Evolutionary conservation across 2,329 filamentous ascomycete genomes (phyloP), one percentile per base, ranked within the genome.

Genomic region (Trichoderma koningii): DNA sequence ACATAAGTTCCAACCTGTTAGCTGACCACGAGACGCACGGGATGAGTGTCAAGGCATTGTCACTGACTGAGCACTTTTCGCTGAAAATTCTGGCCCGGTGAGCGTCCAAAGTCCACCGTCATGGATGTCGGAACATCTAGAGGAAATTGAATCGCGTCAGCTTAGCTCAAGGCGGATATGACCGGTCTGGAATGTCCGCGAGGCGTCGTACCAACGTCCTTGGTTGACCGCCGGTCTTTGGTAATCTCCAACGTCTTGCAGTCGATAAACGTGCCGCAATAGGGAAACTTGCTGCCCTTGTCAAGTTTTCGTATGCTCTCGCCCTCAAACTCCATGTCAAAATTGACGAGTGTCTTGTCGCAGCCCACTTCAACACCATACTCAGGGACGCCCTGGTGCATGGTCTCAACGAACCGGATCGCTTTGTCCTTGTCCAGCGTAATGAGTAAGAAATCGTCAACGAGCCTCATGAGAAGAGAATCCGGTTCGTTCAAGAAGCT

Each of bases 371-470:
- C 76, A 3, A 97, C 89, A 4, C 95, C 95, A 72, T 96, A 98
- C 41, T 88, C 84, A 0, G 89, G 85, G 42, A 95, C 76, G 2
- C 93, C 94, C 1, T 78, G 76, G 70, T 96, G 89, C 93, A 99
- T 97, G 17, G 85, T 82, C 65, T 87, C 79, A 21, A 97, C 81
- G 73, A 99, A 98, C 1, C 78, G 80, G 65, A 81, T 81, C 0
- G 92, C 94, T 71, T 93, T 87, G 7, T 75, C 69, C 61, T 78
- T 80, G 55, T 91, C 83, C 0, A 88, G 87, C 0, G 91, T 97
- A 71, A 99, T 88, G 52, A 99, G 85, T 5, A 98, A 81, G 70
- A 98, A 99, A 72, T 99, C 95, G 70, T 99, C 95, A 48, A 96
- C 91, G 10, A 97, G 83, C 17, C 95, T 85, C 60, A 98, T 76